A percentile compares a stretch with the other conserved stretches of the same genome.
Evolutionary conservation across 257 asterid species (phyloP).

Genomic region (Rehmannia glutinosa): DNA sequence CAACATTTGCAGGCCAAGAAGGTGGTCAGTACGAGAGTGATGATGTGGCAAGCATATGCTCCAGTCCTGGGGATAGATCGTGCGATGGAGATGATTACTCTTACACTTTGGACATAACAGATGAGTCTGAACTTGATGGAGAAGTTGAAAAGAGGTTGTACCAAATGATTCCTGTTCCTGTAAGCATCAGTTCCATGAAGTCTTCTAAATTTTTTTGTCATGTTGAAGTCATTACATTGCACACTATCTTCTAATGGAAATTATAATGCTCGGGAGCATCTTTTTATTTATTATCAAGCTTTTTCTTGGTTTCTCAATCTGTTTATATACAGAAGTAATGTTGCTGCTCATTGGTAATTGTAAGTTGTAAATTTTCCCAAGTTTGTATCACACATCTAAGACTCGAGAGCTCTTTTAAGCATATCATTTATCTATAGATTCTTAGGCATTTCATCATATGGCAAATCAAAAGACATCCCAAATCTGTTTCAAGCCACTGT

Average conservation of each 20-base stretch:
- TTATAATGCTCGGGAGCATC: slow-evolving; percentile 5
- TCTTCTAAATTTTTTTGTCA: slow-evolving; percentile 1
- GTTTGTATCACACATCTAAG: neutral
- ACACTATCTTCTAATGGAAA: neutral
- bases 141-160: slow-evolving; percentile 85
- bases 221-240: neutral
- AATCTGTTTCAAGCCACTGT: slow-evolving; percentile 3
- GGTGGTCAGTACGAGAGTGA: slow-evolving; percentile 40
- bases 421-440: neutral
- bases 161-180: slow-evolving; percentile 76
- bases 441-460: neutral
- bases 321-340: neutral
- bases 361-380: neutral
- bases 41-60: slow-evolving; percentile 56
- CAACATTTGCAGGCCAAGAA: slow-evolving; percentile 43
- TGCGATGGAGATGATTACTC: slow-evolving; percentile 55
- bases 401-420: neutral
- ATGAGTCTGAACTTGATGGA: slow-evolving; percentile 81
- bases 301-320: slow-evolving; percentile 1
- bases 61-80: slow-evolving; percentile 74
- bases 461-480: neutral
- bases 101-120: slow-evolving; percentile 63
- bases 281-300: neutral
- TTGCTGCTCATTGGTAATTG: neutral
- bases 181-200: slow-evolving; percentile 35